These are phyloP conservation scores for Arxiozyma heterogenica DNA, from an alignment of 1,139 yeast species.

Conservation along the genomic window DNA sequence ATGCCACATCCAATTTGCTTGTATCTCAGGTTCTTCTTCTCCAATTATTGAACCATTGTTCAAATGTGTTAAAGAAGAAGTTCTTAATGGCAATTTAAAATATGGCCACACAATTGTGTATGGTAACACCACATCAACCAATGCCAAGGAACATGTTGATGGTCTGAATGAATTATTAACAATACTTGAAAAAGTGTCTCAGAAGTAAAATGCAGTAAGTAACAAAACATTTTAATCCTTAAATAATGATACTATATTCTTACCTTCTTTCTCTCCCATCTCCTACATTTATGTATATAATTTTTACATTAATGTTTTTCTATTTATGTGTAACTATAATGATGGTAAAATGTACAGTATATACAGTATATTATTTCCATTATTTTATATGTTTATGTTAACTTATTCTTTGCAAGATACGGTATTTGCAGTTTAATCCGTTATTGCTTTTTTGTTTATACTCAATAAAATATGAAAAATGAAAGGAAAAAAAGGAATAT, in stretches of 20 bases:
- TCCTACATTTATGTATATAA: background rate
- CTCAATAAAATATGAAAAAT: too few relatives aligned
- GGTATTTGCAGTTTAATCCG: background rate
- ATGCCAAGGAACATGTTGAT: conserved; percentile 59
- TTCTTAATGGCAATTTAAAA: conserved; percentile 32
- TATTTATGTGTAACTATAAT: background rate
- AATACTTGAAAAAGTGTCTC: conserved; percentile 31
- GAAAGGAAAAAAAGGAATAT: too few relatives aligned
- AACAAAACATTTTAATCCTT: background rate
- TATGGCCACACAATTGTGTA: conserved; percentile 58
- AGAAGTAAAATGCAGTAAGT: background rate
- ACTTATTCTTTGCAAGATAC: background rate
- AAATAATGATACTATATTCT: background rate
- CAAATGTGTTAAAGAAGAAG: conserved; percentile 46
- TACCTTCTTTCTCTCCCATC: background rate
- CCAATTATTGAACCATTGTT: conserved; percentile 63
- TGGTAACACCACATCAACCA: conserved; percentile 44
- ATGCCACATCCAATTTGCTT: conserved; percentile 27
- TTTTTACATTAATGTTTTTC: background rate
- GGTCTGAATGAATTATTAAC: conserved; percentile 72
- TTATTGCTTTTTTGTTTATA: background rate
- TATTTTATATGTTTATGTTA: too few relatives aligned
- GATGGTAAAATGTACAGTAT: background rate
- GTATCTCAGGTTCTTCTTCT: conserved; percentile 62
- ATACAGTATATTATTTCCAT: background rate